Evolutionary conservation across 2,329 filamentous ascomycete species (phyloP).

Genomic region (Chaetomiaceae sp.): DNA sequence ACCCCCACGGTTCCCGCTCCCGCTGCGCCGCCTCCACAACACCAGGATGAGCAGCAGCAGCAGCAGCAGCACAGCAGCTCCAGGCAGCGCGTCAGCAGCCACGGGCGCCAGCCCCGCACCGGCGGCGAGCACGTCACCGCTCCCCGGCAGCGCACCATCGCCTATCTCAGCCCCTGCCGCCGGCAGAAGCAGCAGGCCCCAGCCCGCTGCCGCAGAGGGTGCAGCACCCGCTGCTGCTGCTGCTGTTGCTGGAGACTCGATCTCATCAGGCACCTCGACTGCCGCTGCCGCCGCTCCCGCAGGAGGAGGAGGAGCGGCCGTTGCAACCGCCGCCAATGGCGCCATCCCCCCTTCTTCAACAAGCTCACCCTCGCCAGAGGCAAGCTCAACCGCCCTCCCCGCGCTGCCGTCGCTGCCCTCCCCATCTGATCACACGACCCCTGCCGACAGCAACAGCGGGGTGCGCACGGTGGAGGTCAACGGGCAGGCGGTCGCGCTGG

Average conservation of each 20-base stretch:
- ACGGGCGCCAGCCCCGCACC: conserved; percentile 11
- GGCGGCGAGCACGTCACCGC: conserved; percentile 22
- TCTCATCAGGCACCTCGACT: neutral
- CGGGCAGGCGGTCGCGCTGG: conserved; percentile 49
- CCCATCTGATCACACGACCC: too few relatives aligned
- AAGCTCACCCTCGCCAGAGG: too few relatives aligned
- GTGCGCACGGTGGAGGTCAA: conserved; percentile 26
- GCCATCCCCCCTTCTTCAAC: neutral
- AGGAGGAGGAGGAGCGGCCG: too few relatives aligned
- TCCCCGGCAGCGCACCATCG: conserved; percentile 19
- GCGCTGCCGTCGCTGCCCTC: conserved; percentile 9
- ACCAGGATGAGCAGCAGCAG: neutral
- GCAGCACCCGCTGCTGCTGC: conserved; percentile 8
- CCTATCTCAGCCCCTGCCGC: neutral
- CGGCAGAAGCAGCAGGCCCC: neutral
- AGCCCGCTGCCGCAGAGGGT: neutral
- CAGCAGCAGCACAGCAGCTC: neutral
- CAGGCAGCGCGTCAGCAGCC: neutral
- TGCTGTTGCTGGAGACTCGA: neutral
- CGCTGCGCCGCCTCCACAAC: neutral
- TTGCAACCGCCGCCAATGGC: neutral
- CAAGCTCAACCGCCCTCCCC: too few relatives aligned
- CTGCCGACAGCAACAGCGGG: conserved; percentile 5
- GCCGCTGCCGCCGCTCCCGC: neutral
- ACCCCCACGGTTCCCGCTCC: conserved; percentile 2